phyloP scores from a whole-genome alignment of 1,284 basidiomycete species.

The Ceratobasidium sp. region DNA sequence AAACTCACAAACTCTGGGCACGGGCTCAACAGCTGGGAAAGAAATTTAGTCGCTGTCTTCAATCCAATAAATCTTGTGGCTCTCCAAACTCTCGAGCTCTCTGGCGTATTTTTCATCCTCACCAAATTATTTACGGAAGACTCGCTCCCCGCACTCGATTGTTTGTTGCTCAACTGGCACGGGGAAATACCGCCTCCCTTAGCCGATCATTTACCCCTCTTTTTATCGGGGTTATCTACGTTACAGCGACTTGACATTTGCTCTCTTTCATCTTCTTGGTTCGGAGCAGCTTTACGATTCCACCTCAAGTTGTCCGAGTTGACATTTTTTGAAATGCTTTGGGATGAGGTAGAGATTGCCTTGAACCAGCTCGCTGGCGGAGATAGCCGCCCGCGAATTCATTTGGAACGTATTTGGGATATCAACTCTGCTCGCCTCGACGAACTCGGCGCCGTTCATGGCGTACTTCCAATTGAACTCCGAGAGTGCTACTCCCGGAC shows the following conservation, averaged over 20 bases:
- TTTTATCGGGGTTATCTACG: too few relatives aligned
- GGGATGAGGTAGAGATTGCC: neutral
- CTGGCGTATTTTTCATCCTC: neutral
- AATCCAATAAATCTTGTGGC: neutral
- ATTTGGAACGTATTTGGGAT: conserved; percentile 7
- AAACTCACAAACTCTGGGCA: too few relatives aligned
- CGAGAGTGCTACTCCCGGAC: too few relatives aligned
- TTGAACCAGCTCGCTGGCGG: neutral
- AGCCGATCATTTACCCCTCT: too few relatives aligned
- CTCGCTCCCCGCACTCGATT: neutral
- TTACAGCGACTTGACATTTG: neutral
- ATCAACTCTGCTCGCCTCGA: too few relatives aligned
- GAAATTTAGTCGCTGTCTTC: neutral
- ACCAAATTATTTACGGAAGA: neutral
- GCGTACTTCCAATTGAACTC: too few relatives aligned
- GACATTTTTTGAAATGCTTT: neutral
- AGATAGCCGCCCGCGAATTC: neutral
- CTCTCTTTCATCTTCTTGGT: neutral
- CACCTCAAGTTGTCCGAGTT: neutral
- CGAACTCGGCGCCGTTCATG: too few relatives aligned
- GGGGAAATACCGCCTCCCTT: neutral
- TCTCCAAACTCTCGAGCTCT: neutral
- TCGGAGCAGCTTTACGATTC: too few relatives aligned
- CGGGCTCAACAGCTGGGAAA: neutral
- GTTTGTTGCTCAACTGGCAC: neutral